These are phyloP conservation scores for Debaryomyces fabryi DNA, from an alignment of 1,139 yeast genomes.

Conservation along the genomic window DNA sequence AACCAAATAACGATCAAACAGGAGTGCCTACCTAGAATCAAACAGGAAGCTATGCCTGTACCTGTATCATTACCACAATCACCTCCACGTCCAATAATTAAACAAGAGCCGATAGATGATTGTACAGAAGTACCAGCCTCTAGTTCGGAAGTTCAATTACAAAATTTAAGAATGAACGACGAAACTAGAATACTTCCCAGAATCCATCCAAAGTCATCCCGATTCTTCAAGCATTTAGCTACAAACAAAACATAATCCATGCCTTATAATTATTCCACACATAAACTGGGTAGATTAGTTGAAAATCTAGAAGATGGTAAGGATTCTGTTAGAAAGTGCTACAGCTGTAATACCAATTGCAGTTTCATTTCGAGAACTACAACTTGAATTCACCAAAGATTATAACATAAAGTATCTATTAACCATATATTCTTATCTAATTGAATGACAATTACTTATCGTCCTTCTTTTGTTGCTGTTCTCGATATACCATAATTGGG, in stretches of 20 bases:
- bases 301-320: too few species aligned
- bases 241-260: neutral
- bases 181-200: slow-evolving; percentile 2
- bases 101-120: neutral
- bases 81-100: neutral
- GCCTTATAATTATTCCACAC: slow-evolving; percentile 1
- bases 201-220: slow-evolving; percentile 15
- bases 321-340: too few species aligned
- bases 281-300: neutral
- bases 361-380: slow-evolving; percentile 2
- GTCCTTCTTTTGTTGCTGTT: slow-evolving; percentile 21
- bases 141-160: neutral
- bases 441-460: slow-evolving; percentile 7
- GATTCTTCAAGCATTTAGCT: slow-evolving; percentile 12
- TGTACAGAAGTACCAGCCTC: neutral
- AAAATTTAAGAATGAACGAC: neutral
- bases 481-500: slow-evolving; percentile 50
- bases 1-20: neutral
- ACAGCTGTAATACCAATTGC: neutral
- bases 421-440: slow-evolving; percentile 1
- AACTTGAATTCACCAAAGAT: slow-evolving; percentile 4
- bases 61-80: neutral
- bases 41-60: slow-evolving; percentile 2
- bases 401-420: slow-evolving; percentile 3
- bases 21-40: neutral